These are phyloP conservation scores for Entomortierella chlamydospora DNA, from an alignment of 192 early-diverging fungal species.

Conservation along the genomic window DNA sequence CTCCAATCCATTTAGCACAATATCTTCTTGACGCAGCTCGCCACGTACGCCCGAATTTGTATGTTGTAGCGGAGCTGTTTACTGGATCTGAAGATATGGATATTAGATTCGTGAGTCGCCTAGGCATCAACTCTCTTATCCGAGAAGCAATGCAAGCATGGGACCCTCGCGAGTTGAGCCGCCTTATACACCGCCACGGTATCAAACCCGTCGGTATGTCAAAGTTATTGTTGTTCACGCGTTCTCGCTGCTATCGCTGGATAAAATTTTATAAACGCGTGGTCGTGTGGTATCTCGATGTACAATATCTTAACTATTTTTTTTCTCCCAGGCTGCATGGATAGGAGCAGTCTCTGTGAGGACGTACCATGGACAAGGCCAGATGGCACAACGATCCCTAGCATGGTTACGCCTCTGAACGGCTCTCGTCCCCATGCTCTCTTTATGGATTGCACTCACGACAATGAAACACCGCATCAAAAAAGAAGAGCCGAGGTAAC, in stretches of 20 bases:
- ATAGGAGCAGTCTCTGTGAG: slow-evolving; percentile 71
- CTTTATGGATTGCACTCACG: slow-evolving; percentile 99
- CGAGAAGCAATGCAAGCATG: slow-evolving; percentile 99
- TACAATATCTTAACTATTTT: slow-evolving; percentile 2
- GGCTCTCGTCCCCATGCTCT: slow-evolving; percentile 91
- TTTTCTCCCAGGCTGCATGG: slow-evolving; percentile 74
- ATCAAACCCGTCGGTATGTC: slow-evolving; percentile 86
- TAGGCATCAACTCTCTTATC: slow-evolving; percentile 97
- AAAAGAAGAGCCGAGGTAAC: slow-evolving; percentile 77
- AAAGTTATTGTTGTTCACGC: no score
- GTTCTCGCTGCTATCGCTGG: no score
- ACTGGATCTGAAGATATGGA: slow-evolving; percentile 97
- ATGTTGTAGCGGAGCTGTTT: slow-evolving; percentile 98
- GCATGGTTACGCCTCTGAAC: slow-evolving; percentile 75
- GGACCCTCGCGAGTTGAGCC: slow-evolving; percentile 89
- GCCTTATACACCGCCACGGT: slow-evolving; percentile 91
- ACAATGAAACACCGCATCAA: slow-evolving; percentile 96
- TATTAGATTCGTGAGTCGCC: slow-evolving; percentile 87
- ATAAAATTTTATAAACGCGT: no score
- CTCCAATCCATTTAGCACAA: slow-evolving; percentile 93
- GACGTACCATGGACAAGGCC: slow-evolving; percentile 46
- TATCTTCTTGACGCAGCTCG: slow-evolving; percentile 93
- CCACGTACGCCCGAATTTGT: slow-evolving; percentile 86
- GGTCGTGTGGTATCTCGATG: no score
- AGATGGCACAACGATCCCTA: slow-evolving; percentile 57